Evolutionary conservation across 148 eudicot genomes (phyloP).

Genomic region (Rhododendron henanense): DNA sequence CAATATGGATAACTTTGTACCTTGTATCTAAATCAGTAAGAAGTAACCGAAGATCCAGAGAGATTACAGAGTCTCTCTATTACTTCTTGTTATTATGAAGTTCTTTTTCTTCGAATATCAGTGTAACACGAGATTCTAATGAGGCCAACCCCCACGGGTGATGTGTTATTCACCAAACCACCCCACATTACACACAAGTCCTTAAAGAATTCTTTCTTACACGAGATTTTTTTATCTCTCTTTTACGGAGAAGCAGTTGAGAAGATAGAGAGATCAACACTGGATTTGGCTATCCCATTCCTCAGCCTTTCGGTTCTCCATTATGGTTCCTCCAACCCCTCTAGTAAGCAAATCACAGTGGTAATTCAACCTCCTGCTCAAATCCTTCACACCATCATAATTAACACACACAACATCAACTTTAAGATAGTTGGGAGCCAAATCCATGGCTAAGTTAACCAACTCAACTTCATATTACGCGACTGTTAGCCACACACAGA

Average conservation of each 20-base stretch:
- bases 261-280: slow-evolving; percentile 62
- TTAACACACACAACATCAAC: slow-evolving; percentile 20
- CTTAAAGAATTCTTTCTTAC: slow-evolving; percentile 39
- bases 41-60: slow-evolving; percentile 54
- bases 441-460: slow-evolving; percentile 29
- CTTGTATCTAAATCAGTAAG: slow-evolving; percentile 10
- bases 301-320: slow-evolving; percentile 70
- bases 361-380: slow-evolving; percentile 40
- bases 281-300: slow-evolving; percentile 89
- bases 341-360: slow-evolving; percentile 74
- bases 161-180: slow-evolving; percentile 54
- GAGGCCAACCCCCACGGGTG: slow-evolving; percentile 63
- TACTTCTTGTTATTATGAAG: slow-evolving; percentile 41
- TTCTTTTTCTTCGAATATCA: slow-evolving; percentile 44
- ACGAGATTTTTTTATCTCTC: slow-evolving; percentile 40
- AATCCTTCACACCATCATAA: slow-evolving; percentile 30
- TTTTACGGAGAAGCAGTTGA: slow-evolving; percentile 60
- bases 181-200: slow-evolving; percentile 67
- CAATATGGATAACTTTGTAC: not conserved
- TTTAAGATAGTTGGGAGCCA: slow-evolving; percentile 32
- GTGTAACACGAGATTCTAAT: slow-evolving; percentile 59
- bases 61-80: slow-evolving; percentile 49
- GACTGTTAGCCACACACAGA: not conserved
- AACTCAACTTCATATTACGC: slow-evolving; percentile 45
- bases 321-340: slow-evolving; percentile 61